phyloP scores from a whole-genome alignment of 1,284 basidiomycete species.

The Microbotryomycetes sp. region DNA sequence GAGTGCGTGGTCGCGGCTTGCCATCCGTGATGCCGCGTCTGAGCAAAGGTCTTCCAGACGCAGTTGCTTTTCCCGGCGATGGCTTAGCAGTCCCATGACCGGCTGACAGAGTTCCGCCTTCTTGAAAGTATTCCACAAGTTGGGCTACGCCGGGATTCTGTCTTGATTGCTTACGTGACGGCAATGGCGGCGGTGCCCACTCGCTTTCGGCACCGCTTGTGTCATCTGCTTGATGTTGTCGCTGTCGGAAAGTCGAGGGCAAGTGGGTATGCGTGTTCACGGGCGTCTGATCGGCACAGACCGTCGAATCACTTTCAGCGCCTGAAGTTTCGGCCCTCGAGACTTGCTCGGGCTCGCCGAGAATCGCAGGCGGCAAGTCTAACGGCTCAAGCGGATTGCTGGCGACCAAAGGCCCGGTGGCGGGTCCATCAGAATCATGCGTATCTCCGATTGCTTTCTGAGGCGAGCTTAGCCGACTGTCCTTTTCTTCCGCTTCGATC shows the following conservation, averaged over 20 bases:
- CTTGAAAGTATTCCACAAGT: slow-evolving; percentile 52
- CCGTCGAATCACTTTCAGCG: slow-evolving; percentile 78
- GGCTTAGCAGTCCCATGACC: no score
- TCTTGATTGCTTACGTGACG: not conserved
- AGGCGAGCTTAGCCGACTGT: not conserved
- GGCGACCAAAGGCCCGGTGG: no score
- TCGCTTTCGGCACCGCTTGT: slow-evolving; percentile 42
- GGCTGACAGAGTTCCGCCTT: not conserved
- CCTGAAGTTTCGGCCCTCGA: slow-evolving; percentile 1
- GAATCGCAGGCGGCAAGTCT: no score
- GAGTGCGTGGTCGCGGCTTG: not conserved
- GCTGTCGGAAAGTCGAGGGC: slow-evolving; percentile 7
- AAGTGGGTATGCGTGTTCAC: not conserved
- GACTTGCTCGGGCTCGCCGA: no score
- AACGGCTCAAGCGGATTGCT: no score
- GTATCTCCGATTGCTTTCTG: no score
- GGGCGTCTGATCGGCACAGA: slow-evolving; percentile 54
- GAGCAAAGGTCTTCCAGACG: slow-evolving; percentile 1
- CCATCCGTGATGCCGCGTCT: slow-evolving; percentile 6
- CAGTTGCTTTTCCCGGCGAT: no score
- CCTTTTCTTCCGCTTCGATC: slow-evolving; percentile 37
- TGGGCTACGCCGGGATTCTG: slow-evolving; percentile 64
- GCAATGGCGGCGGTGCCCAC: not conserved
- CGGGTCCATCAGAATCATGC: no score
- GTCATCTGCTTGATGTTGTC: slow-evolving; percentile 21